phyloP scores from a whole-genome alignment of 2,329 filamentous ascomycete species.

The Kalaharituber pfeilii region DNA sequence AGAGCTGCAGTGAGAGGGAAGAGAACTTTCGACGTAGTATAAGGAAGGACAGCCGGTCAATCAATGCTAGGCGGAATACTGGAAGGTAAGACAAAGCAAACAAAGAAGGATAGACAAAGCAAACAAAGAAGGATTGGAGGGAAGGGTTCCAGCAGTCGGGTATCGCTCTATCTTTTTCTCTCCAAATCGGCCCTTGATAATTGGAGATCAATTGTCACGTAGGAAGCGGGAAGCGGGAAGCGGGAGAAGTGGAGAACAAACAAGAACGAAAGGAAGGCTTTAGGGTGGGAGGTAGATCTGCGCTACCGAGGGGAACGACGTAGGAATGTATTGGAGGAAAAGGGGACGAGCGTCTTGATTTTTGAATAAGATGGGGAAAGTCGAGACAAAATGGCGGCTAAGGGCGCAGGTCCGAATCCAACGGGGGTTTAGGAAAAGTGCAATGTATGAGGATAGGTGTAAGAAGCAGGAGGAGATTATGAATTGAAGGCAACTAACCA shows the following conservation, averaged over 20 bases:
- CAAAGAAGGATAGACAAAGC: conserved; percentile 5
- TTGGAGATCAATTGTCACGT: background rate
- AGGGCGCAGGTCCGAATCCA: no score
- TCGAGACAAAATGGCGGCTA: no score
- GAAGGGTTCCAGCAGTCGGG: conserved; percentile 5
- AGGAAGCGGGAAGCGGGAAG: conserved; percentile 3
- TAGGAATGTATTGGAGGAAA: background rate
- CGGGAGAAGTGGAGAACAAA: conserved; percentile 1
- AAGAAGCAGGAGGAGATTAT: no score
- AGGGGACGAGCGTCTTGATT: no score
- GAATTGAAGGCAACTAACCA: no score
- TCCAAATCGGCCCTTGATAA: background rate
- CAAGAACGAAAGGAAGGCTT: background rate
- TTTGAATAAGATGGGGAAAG: no score
- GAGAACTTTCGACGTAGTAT: background rate
- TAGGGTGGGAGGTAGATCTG: background rate
- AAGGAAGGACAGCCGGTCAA: background rate
- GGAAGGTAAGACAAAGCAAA: conserved; percentile 3
- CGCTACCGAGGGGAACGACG: background rate
- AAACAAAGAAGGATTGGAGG: conserved; percentile 7
- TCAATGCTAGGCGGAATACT: background rate
- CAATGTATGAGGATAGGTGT: no score
- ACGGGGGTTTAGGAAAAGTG: no score
- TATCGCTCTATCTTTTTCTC: background rate
- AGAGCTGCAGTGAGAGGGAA: background rate